These are phyloP conservation scores for Xylariaceae sp. DNA, from an alignment of 2,329 filamentous ascomycete genomes.

Conservation along the genomic window DNA sequence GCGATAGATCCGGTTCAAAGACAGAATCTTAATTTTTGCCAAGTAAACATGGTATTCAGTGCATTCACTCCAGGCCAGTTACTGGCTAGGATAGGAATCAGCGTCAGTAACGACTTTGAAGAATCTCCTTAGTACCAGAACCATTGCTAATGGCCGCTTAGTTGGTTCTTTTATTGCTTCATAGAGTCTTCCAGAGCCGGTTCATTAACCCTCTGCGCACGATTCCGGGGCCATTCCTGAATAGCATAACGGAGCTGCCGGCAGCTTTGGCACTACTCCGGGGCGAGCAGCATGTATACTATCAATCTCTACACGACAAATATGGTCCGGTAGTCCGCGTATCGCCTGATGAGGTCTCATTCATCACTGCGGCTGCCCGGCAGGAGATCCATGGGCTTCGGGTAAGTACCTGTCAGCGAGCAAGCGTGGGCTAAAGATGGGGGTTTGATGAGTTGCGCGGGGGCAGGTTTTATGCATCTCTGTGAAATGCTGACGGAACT, in stretches of 20 bases:
- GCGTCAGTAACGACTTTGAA: too few species aligned
- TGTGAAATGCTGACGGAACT: not conserved
- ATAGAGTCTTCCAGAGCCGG: too few species aligned
- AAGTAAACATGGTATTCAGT: too few species aligned
- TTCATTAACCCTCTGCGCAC: constrained; percentile 23
- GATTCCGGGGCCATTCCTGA: constrained; percentile 24
- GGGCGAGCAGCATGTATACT: constrained; percentile 24
- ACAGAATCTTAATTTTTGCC: too few species aligned
- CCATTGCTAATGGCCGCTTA: too few species aligned
- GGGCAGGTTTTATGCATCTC: too few species aligned
- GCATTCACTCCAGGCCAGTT: too few species aligned
- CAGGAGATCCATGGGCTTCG: constrained; percentile 28
- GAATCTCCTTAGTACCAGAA: too few species aligned
- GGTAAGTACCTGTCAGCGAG: constrained; percentile 9
- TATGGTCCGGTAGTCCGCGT: constrained; percentile 27
- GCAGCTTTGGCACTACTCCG: constrained; percentile 18
- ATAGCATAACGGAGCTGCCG: constrained; percentile 24
- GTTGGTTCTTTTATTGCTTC: too few species aligned
- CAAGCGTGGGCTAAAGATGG: not conserved
- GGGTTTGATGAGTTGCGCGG: too few species aligned
- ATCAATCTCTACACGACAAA: constrained; percentile 25
- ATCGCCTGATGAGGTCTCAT: constrained; percentile 28
- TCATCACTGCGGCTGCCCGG: constrained; percentile 24
- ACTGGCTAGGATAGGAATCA: too few species aligned
- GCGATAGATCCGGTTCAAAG: too few species aligned